Percentiles rank a stretch among this genome's conserved stretches.
Conservation (phyloP, 2,329 filamentous ascomycete species). For the Cladosporium velox region DNA sequence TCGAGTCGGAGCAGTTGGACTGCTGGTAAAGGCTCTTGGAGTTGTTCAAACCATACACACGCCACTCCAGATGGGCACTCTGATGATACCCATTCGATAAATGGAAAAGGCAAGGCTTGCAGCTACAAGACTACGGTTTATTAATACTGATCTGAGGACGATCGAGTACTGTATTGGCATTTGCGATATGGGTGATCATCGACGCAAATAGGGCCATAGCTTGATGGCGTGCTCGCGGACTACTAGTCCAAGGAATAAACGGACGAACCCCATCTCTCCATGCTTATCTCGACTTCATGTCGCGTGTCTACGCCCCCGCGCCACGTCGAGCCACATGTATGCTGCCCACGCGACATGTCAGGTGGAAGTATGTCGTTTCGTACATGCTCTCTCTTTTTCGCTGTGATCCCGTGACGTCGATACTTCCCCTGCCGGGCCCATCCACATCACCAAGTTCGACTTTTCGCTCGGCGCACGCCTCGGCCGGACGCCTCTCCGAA, state of each 20-base stretch:
- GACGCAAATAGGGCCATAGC: conserved; percentile 12
- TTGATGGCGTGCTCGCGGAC: conserved; percentile 21
- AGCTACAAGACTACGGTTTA: not conserved
- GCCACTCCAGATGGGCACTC: not conserved
- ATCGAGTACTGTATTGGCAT: conserved; percentile 1
- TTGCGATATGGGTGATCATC: conserved; percentile 7
- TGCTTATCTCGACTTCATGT: conserved; percentile 21
- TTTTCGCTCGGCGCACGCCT: not conserved
- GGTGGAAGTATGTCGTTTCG: not conserved
- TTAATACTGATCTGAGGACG: not conserved
- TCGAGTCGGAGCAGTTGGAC: too few relatives aligned
- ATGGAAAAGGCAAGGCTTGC: not conserved
- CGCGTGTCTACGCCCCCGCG: conserved; percentile 17
- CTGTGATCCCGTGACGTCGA: conserved; percentile 13
- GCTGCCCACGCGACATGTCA: not conserved
- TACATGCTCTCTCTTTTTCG: not conserved
- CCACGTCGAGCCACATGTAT: conserved; percentile 1
- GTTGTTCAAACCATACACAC: not conserved
- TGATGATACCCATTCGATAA: too few relatives aligned
- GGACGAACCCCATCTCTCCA: conserved; percentile 16
- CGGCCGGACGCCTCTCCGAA: not conserved
- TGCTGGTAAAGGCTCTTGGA: too few relatives aligned
- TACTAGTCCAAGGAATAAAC: conserved; percentile 19
- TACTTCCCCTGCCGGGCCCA: too few relatives aligned
- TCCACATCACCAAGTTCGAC: not conserved